A percentile compares a stretch with the other conserved stretches of the same genome.
Conservation (phyloP, 495 filamentous ascomycete genomes). For the Parmelia sp. region DNA sequence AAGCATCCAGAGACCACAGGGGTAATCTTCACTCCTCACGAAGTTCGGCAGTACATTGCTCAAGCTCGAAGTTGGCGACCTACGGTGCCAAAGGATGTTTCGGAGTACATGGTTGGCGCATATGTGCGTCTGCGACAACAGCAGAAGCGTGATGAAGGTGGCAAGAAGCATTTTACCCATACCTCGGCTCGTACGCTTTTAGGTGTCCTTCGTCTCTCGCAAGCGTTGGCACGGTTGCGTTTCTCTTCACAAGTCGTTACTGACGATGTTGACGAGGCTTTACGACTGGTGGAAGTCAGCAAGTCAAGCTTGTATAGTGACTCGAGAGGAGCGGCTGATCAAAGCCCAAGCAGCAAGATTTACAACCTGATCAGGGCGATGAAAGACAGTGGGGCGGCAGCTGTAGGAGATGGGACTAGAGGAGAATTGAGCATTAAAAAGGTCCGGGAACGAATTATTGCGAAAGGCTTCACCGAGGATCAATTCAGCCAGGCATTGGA, state of each 20-base stretch:
- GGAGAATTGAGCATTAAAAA: slow-evolving; percentile 80
- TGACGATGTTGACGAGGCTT: slow-evolving; percentile 92
- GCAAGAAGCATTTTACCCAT: slow-evolving; percentile 84
- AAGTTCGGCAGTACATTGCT: slow-evolving; percentile 93
- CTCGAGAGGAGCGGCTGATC: slow-evolving; percentile 52
- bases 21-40: slow-evolving; percentile 78
- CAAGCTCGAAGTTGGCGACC: slow-evolving; percentile 85
- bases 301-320: slow-evolving; percentile 79
- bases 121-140: slow-evolving; percentile 88
- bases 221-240: slow-evolving; percentile 88
- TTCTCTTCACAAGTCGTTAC: slow-evolving; percentile 76
- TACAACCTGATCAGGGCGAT: slow-evolving; percentile 86
- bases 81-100: slow-evolving; percentile 70
- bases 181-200: slow-evolving; percentile 89
- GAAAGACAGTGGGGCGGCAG: slow-evolving; percentile 74
- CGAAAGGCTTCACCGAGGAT: slow-evolving; percentile 93
- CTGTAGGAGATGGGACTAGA: slow-evolving; percentile 59
- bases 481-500: slow-evolving; percentile 79
- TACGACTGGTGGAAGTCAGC: slow-evolving; percentile 83
- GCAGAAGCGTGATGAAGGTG: slow-evolving; percentile 80
- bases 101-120: slow-evolving; percentile 92
- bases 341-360: slow-evolving; percentile 81
- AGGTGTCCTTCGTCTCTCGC: slow-evolving; percentile 84
- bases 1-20: slow-evolving; percentile 71
- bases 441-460: slow-evolving; percentile 82